Evolutionary conservation across 352 stramenopile species (phyloP), one percentile per base, ranked within the genome.

Genomic region (Phytophthora tentaculata): DNA sequence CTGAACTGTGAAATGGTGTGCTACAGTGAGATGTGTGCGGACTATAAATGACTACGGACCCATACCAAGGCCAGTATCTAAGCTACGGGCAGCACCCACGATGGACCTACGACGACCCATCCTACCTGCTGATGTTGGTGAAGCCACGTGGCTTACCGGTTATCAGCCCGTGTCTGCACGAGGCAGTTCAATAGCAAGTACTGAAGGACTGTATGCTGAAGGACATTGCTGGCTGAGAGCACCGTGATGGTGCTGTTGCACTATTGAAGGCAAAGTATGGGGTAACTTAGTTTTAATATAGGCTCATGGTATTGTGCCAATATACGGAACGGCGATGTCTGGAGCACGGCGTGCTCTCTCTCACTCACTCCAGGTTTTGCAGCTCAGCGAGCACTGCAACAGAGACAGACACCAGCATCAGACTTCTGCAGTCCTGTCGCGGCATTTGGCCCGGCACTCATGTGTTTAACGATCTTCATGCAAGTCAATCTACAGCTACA

Each of bases 311-410:
- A 17, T 28, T 50, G 22, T 29, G 20, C 44, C 10, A 50, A 50
- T 29, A 50, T 23, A 50, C 43, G 43, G 43, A 28, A 28, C 43
- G 6, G 44, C 19, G 10, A 17, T 17, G 44, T 50, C 19, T 50
- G 7, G 41, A 5, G 41, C 41, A 10, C 7, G 17, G 41, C 41
- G 19, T 20, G 17, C 41, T 50, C 44, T 50, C 32, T 58, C 53
- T 60, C 52, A 29, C 20, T 60, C 37, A 50, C 53, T 60, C 39
- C 10, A 0, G 20, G 13, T 39, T 60, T 51, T 51, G 53, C 35
- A 50, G 35, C 22, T 60, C 53, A 39, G 35, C 22, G 53, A 60
- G 53, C 53, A 60, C 22, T 39, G 37, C 22, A 43, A 59, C 29
- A 50, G 28, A 50, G 44, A 50, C 19, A 47, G 41, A 8, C n/a